phyloP scores from a whole-genome alignment of 768 basidiomycete species.

The Kwoniella dendrophila region DNA sequence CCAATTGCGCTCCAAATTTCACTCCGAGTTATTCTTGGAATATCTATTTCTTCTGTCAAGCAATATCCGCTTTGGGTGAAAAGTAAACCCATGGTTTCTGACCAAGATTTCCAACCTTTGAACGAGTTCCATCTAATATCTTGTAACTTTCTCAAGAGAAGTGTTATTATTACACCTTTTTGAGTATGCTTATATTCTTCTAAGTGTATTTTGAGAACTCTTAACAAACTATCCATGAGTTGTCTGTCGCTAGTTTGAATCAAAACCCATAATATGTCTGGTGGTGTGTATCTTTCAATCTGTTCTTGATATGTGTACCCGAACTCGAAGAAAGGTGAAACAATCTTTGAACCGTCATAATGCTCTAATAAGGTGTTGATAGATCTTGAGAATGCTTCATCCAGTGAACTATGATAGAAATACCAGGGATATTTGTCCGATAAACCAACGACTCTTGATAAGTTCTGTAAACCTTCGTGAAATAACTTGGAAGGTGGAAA shows the following conservation, averaged over 20 bases:
- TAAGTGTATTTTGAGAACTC: background rate
- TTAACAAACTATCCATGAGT: background rate
- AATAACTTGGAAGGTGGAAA: background rate
- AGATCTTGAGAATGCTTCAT: background rate
- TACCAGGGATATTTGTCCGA: constrained; percentile 1
- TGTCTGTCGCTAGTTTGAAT: background rate
- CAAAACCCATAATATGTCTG: background rate
- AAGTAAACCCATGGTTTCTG: background rate
- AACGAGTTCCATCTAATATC: background rate
- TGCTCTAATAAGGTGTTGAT: background rate
- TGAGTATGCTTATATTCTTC: background rate
- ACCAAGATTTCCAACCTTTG: constrained; percentile 1
- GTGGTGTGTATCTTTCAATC: background rate
- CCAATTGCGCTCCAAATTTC: background rate
- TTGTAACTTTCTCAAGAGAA: background rate
- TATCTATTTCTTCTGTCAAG: background rate
- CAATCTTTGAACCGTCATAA: background rate
- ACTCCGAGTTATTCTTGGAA: background rate
- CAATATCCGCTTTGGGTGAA: background rate
- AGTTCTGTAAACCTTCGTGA: background rate
- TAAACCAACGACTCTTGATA: background rate
- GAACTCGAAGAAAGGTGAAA: background rate
- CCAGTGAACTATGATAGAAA: background rate
- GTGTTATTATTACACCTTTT: background rate
- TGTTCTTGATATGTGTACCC: background rate